These are phyloP conservation scores for Penicillium steckii DNA, from an alignment of 495 filamentous ascomycete species.

Conservation along the genomic window DNA sequence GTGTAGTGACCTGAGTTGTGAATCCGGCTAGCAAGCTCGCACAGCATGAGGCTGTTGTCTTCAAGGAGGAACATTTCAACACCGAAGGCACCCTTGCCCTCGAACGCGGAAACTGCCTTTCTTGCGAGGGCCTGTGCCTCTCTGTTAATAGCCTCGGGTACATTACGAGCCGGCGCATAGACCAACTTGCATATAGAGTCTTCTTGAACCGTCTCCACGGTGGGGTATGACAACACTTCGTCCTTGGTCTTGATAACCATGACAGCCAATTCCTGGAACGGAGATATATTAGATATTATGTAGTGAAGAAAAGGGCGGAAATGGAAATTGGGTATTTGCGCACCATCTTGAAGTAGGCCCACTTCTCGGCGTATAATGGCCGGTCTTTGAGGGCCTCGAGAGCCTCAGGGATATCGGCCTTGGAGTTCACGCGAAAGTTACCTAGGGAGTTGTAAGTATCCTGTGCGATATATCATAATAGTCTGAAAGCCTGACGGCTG, in stretches of 20 bases:
- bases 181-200: conserved; percentile 94
- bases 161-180: conserved; percentile 76
- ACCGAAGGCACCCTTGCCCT: conserved; percentile 90
- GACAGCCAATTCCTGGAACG: conserved; percentile 82
- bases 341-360: conserved; percentile 75
- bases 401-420: conserved; percentile 67
- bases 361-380: conserved; percentile 86
- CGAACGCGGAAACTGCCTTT: conserved; percentile 73
- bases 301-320: neutral
- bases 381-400: conserved; percentile 66
- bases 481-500: neutral
- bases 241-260: conserved; percentile 94
- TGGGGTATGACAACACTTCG: conserved; percentile 74
- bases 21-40: conserved; percentile 92
- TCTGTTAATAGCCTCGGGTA: conserved; percentile 58
- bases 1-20: conserved; percentile 98
- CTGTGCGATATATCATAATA: neutral
- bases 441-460: conserved; percentile 33
- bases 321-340: neutral
- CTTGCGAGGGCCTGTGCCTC: conserved; percentile 75
- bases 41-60: conserved; percentile 72
- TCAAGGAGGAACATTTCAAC: conserved; percentile 95
- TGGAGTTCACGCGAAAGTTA: conserved; percentile 73
- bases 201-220: conserved; percentile 92
- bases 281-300: neutral